Conservation (phyloP, 352 stramenopile species). For the Globisporangium echinulatum region DNA sequence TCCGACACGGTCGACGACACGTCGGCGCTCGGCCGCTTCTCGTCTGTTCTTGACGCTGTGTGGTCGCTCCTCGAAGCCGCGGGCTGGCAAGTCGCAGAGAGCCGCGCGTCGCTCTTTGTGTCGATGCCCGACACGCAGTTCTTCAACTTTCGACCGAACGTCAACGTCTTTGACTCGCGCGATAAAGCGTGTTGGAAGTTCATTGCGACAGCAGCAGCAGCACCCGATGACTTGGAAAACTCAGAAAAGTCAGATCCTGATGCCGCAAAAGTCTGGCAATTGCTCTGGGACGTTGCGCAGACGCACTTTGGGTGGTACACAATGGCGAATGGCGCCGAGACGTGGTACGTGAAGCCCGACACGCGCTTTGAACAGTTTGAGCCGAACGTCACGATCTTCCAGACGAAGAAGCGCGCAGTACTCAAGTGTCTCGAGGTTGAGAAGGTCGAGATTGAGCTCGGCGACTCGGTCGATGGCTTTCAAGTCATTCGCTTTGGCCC, state of each 20-base stretch:
- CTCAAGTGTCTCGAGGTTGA: slow-evolving; percentile 52
- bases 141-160: slow-evolving; percentile 78
- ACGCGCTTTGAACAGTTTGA: slow-evolving; percentile 63
- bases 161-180: slow-evolving; percentile 79
- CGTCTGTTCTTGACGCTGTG: slow-evolving; percentile 31
- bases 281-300: slow-evolving; percentile 57
- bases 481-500: slow-evolving; percentile 53
- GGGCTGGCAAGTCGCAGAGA: slow-evolving; percentile 61
- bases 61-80: slow-evolving; percentile 38
- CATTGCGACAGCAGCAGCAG: slow-evolving; percentile 27
- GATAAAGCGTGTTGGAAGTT: slow-evolving; percentile 79
- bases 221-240: slow-evolving; percentile 19
- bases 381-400: slow-evolving; percentile 79
- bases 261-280: slow-evolving; percentile 37
- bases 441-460: slow-evolving; percentile 47
- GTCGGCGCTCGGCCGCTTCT: slow-evolving; percentile 33
- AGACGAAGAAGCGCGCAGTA: slow-evolving; percentile 66
- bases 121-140: slow-evolving; percentile 74
- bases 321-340: slow-evolving; percentile 62
- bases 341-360: slow-evolving; percentile 67
- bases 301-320: slow-evolving; percentile 67
- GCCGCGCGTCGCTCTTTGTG: slow-evolving; percentile 55
- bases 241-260: too few relatives aligned
- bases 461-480: slow-evolving; percentile 57
- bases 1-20: slow-evolving; percentile 6